A percentile compares a stretch with the other conserved stretches of the same genome.
phyloP scores from a whole-genome alignment of 2,329 filamentous ascomycete genomes.

The Apiospora saccharicola region DNA sequence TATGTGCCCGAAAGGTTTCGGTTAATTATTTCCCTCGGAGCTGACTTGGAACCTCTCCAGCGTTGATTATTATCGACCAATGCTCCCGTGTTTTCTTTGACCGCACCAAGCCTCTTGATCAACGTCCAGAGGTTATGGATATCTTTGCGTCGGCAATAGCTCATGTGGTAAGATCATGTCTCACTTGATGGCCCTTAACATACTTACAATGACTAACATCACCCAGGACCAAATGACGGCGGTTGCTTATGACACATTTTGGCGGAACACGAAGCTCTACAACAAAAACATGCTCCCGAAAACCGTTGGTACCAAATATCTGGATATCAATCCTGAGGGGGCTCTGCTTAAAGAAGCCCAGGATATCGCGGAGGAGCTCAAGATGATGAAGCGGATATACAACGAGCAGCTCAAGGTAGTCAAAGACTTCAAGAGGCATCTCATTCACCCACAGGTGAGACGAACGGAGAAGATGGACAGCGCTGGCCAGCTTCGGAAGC shows the following conservation, averaged over 20 bases:
- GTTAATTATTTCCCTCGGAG: too few relatives aligned
- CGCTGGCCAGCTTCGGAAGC: background rate
- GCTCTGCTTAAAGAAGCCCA: slow-evolving; percentile 65
- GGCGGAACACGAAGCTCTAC: slow-evolving; percentile 62
- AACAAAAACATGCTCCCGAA: slow-evolving; percentile 50
- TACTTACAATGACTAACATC: background rate
- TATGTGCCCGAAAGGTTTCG: background rate
- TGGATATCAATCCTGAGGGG: slow-evolving; percentile 53
- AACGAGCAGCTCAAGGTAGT: slow-evolving; percentile 52
- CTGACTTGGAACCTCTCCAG: slow-evolving; percentile 16
- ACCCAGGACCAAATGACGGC: slow-evolving; percentile 67
- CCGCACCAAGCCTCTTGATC: slow-evolving; percentile 40
- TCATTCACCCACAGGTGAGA: slow-evolving; percentile 17
- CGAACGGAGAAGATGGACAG: background rate
- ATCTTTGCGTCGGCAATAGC: slow-evolving; percentile 42
- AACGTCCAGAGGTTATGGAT: slow-evolving; percentile 43
- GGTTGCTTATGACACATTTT: slow-evolving; percentile 67
- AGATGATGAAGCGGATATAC: slow-evolving; percentile 63
- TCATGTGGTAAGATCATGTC: slow-evolving; percentile 33
- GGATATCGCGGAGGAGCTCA: slow-evolving; percentile 70
- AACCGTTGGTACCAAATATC: slow-evolving; percentile 49
- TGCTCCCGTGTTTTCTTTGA: slow-evolving; percentile 48
- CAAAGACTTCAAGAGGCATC: slow-evolving; percentile 29
- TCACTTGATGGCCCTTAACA: background rate
- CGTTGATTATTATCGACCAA: slow-evolving; percentile 45